These are phyloP conservation scores for Leccinum arenicola DNA, from an alignment of 768 basidiomycete species.

Conservation along the genomic window DNA sequence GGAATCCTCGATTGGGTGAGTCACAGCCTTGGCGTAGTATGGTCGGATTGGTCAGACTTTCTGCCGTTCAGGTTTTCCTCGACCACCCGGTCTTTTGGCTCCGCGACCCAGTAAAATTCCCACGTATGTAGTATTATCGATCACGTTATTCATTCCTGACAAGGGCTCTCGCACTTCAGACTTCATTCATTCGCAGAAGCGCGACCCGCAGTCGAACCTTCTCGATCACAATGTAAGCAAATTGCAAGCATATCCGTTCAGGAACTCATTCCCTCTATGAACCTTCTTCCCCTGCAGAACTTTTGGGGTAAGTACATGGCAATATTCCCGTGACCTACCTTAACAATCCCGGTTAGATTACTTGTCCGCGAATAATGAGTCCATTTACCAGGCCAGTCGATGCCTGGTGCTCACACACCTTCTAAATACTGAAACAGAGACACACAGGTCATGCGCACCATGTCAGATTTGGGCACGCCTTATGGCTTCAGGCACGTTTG, in stretches of 20 bases:
- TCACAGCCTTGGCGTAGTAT: constrained; percentile 12
- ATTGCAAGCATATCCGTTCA: not conserved
- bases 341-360: constrained; percentile 35
- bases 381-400: constrained; percentile 35
- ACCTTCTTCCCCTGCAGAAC: constrained; percentile 10
- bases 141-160: not conserved
- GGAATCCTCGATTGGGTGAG: constrained; percentile 39
- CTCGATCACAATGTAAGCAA: constrained; percentile 33
- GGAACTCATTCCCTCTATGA: not conserved
- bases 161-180: constrained; percentile 25
- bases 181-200: constrained; percentile 37
- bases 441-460: constrained; percentile 42
- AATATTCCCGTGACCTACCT: not conserved
- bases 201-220: constrained; percentile 49
- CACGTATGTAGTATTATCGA: constrained; percentile 29
- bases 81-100: constrained; percentile 51
- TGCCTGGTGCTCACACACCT: not conserved
- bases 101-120: constrained; percentile 46
- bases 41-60: not conserved
- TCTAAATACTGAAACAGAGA: not conserved
- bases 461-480: constrained; percentile 59
- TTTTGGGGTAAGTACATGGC: constrained; percentile 15
- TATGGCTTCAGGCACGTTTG: constrained; percentile 38
- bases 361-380: constrained; percentile 46
- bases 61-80: constrained; percentile 28